Evolutionary conservation across 768 basidiomycete species (phyloP), one percentile per base, ranked within the genome.

Genomic region (Sarcodon sp.): DNA sequence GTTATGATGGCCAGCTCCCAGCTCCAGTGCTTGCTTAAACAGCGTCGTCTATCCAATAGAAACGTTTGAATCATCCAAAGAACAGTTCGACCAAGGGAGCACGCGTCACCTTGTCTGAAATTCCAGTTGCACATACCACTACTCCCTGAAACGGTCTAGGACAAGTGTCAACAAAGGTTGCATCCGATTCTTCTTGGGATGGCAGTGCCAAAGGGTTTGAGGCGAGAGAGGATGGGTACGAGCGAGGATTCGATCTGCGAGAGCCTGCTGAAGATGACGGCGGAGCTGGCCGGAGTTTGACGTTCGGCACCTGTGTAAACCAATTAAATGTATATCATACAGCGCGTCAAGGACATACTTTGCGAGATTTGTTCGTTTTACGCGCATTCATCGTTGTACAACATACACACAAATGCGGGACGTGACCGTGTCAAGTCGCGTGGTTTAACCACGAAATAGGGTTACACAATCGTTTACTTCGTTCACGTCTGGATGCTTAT

Each of bases 21-120:
- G 80, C 54, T 91, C 83, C 18, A 76, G 66, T 0, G 87, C 88
- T 57, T 86, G 76, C 51, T 79, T 79, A 59, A 87, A 87, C 33
- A 93, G 53, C 1, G 73, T 71, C 0, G 77, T 71, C 89, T 92
- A 46, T 7, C 33, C 34, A 36, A 6, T 12, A 35, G 12, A 27
- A 5, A 51, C 3, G 16, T 27, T n/a, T 27, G 36, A 21, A 44
- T 11, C 15, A 21, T 12, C 21, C 12, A 45, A n/a, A 35, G 6
- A 43, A 5, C 11, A 15, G 44, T n/a, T 21, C 18, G 13, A 3
- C 21, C 31, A 33, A 6, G 35, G 37, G 33, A 15, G 15, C 33
- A 16, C n/a, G 6, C 31, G 73, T 38, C 50, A 84, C 88, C 76
- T 88, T 90, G 67, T 90, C 86, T 38, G 63, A 57, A n/a, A 82